These are phyloP conservation scores for Sphagnum magellanicum DNA, from an alignment of 228 moss, liverwort and hornwort species.

Conservation along the genomic window DNA sequence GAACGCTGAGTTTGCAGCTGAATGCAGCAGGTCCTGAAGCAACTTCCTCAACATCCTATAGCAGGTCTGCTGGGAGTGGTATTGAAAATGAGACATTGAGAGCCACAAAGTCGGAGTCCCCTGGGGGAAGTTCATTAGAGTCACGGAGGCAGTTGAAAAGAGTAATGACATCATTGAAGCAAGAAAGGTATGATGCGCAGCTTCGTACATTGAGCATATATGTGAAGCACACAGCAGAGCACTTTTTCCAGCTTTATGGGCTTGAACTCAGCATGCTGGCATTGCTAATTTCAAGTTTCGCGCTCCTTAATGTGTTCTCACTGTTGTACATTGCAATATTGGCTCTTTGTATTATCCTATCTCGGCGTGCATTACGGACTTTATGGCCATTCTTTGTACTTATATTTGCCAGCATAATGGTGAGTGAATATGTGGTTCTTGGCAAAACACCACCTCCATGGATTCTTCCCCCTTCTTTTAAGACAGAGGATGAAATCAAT, in stretches of 20 bases:
- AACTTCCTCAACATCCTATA: slow-evolving; percentile 20
- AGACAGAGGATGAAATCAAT: slow-evolving; percentile 28
- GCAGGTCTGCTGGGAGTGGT: slow-evolving; percentile 5
- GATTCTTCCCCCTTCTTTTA: slow-evolving; percentile 38
- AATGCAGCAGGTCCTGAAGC: slow-evolving; percentile 23
- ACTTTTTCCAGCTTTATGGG: slow-evolving; percentile 81
- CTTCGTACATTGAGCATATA: slow-evolving; percentile 73
- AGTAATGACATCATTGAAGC: slow-evolving; percentile 61
- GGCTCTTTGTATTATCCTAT: slow-evolving; percentile 77
- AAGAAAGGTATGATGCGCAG: slow-evolving; percentile 93
- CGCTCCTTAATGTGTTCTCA: slow-evolving; percentile 75
- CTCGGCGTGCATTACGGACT: slow-evolving; percentile 57
- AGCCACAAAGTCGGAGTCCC: slow-evolving; percentile 37
- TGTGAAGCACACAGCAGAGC: slow-evolving; percentile 64
- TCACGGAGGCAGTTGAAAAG: slow-evolving; percentile 74
- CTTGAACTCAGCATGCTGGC: slow-evolving; percentile 91
- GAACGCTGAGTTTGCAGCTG: slow-evolving; percentile 31
- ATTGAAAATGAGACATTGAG: slow-evolving; percentile 20
- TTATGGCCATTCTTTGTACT: slow-evolving; percentile 90
- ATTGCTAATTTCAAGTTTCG: slow-evolving; percentile 72
- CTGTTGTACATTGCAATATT: slow-evolving; percentile 75
- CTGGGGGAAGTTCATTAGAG: slow-evolving; percentile 72
- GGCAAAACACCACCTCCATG: slow-evolving; percentile 80
- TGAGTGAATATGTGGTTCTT: slow-evolving; percentile 81
- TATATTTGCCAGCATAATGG: slow-evolving; percentile 62